Evolutionary conservation across 305 asterid species (phyloP), one percentile per base, ranked within the genome.

Genomic region (Plantago rigida): DNA sequence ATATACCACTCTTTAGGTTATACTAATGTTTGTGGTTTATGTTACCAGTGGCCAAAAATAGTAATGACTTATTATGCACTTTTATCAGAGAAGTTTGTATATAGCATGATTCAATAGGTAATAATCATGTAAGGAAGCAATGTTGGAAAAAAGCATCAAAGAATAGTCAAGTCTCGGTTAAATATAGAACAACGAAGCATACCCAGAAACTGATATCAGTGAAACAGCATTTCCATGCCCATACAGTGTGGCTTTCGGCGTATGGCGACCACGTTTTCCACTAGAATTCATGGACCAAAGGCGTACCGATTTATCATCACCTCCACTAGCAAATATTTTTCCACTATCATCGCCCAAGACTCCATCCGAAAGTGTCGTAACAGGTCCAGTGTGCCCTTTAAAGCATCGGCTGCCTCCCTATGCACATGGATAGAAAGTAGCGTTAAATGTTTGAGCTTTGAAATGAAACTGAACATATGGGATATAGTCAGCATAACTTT

Each of bases 251-350:
- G 87, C 87, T 79, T 75, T 84, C 62, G 72, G 53, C 60, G 87
- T 84, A 41, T 75, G 84, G 60, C 81, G 82, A 59, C 94, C 85
- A 57, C 82, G 84, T 62, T 83, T 84, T 71, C 92, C 92, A 71
- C 79, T 66, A 57, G 89, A 78, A 71, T 74, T 67, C 60, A 81
- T 52, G 60, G 95, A 86, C 97, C 97, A 87, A 44, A 89, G 84
- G 68, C 95, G 85, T 72, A 86, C 87, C 15, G 87, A 84, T 31
- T 87, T 77, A 81, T 89, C 97, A 71, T 66, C 86, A 63, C 97
- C 92, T 73, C 95, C 94, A 68, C 89, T 86, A 49, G 95, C 94
- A 74, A 86, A 77, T 57, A 84, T 50, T 51, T 81, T 81, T 19
- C 75, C 80, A 53, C 51, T 44, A 64, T 56, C 59, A 72, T 83